phyloP scores from a whole-genome alignment of 805 yeast species.

The Kluyveromyces lactis region DNA sequence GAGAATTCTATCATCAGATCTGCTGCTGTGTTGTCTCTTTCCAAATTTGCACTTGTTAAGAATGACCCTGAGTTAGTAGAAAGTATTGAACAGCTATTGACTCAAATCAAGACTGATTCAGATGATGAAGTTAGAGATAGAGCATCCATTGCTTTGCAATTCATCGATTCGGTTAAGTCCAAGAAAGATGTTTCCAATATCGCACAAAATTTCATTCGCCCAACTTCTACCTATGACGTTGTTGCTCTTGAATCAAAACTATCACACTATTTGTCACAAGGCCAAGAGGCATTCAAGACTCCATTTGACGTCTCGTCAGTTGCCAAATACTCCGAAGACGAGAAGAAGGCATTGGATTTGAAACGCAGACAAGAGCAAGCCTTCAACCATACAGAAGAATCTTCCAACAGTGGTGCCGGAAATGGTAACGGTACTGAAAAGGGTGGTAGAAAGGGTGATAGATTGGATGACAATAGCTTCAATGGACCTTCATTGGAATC shows the following conservation, averaged over 20 bases:
- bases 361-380: slow-evolving; percentile 38
- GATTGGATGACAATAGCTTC: slow-evolving; percentile 17
- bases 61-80: slow-evolving; percentile 55
- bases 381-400: slow-evolving; percentile 11
- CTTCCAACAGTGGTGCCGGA: slow-evolving; percentile 3
- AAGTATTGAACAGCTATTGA: slow-evolving; percentile 66
- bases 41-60: slow-evolving; percentile 78
- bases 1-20: slow-evolving; percentile 94
- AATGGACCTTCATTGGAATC: slow-evolving; percentile 24
- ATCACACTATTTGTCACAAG: slow-evolving; percentile 48
- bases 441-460: slow-evolving; percentile 15
- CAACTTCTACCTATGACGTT: slow-evolving; percentile 63
- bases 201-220: slow-evolving; percentile 47
- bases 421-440: slow-evolving; percentile 9
- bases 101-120: slow-evolving; percentile 76
- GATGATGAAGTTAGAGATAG: slow-evolving; percentile 98
- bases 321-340: slow-evolving; percentile 60
- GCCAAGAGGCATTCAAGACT: slow-evolving; percentile 32
- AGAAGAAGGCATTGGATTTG: slow-evolving; percentile 55
- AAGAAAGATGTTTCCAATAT: slow-evolving; percentile 29
- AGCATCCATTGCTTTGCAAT: slow-evolving; percentile 76
- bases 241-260: slow-evolving; percentile 72
- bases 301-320: slow-evolving; percentile 69
- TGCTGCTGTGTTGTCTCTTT: slow-evolving; percentile 86
- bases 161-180: slow-evolving; percentile 39